Conservation (phyloP, 2,329 filamentous ascomycete genomes). For the Hypomyces rosellus region DNA sequence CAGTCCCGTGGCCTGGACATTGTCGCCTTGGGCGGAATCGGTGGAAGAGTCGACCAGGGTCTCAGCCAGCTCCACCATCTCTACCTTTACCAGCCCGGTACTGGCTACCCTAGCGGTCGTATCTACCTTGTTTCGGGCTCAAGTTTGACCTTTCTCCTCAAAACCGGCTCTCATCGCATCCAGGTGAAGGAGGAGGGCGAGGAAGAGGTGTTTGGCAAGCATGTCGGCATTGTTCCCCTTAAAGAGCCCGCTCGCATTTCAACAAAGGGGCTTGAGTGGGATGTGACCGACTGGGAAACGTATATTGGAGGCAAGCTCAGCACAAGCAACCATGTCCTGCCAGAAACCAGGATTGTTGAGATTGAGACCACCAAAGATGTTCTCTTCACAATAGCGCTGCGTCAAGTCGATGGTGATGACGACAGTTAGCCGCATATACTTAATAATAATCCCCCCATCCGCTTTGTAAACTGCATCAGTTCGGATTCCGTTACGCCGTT, state of each 20-base stretch:
- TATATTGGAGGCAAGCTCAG: constrained; percentile 67
- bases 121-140: constrained; percentile 77
- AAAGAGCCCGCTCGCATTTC: constrained; percentile 72
- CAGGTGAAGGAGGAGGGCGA: constrained; percentile 48
- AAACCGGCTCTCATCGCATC: constrained; percentile 60
- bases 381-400: constrained; percentile 67
- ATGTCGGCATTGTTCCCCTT: constrained; percentile 82
- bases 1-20: constrained; percentile 47
- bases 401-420: constrained; percentile 29
- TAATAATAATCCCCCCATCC: not conserved
- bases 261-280: constrained; percentile 82
- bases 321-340: constrained; percentile 71
- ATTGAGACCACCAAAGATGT: constrained; percentile 59
- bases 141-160: constrained; percentile 78
- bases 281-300: constrained; percentile 76
- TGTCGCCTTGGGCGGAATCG: constrained; percentile 77
- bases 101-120: constrained; percentile 44
- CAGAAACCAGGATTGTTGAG: constrained; percentile 52
- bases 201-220: constrained; percentile 59
- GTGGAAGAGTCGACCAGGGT: constrained; percentile 87
- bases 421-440: constrained; percentile 17
- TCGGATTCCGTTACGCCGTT: constrained; percentile 9
- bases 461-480: constrained; percentile 5
- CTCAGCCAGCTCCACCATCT: constrained; percentile 85
- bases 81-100: constrained; percentile 53